Conservation (phyloP, 2,329 filamentous ascomycete genomes). For the Diaporthe vaccinii region DNA sequence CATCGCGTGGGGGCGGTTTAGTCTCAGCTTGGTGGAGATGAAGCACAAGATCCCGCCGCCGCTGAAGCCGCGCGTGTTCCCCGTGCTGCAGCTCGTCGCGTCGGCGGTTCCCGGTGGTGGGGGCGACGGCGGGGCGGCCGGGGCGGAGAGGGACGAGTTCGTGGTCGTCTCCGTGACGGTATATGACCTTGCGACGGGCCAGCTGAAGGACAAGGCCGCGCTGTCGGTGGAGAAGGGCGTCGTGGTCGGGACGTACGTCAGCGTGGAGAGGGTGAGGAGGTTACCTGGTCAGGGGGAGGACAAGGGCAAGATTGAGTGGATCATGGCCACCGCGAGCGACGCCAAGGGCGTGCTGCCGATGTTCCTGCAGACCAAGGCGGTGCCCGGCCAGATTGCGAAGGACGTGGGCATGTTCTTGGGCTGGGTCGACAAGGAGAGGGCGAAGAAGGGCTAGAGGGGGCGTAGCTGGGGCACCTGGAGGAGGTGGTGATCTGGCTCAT, state of each 20-base stretch:
- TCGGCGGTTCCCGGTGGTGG: constrained; percentile 53
- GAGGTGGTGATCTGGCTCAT: background rate
- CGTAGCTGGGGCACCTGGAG: background rate
- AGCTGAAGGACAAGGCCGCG: constrained; percentile 43
- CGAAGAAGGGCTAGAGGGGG: constrained; percentile 41
- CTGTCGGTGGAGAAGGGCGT: constrained; percentile 59
- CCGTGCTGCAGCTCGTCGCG: constrained; percentile 72
- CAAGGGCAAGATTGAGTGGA: constrained; percentile 73
- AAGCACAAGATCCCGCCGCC: constrained; percentile 72
- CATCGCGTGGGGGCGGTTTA: constrained; percentile 61
- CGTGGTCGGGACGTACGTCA: constrained; percentile 73
- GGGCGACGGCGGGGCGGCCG: constrained; percentile 44
- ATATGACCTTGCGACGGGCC: constrained; percentile 53
- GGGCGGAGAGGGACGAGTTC: constrained; percentile 59
- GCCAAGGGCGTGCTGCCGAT: constrained; percentile 76
- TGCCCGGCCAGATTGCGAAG: constrained; percentile 75
- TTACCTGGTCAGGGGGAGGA: constrained; percentile 48
- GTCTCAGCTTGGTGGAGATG: constrained; percentile 72
- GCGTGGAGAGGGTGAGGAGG: constrained; percentile 72
- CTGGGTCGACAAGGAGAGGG: constrained; percentile 68
- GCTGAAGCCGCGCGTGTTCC: constrained; percentile 75
- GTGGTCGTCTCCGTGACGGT: constrained; percentile 70
- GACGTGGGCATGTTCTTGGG: constrained; percentile 78
- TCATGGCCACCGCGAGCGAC: constrained; percentile 83
- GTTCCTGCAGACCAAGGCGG: constrained; percentile 74